Base-by-base conservation (phyloP, 2,329 filamentous ascomycete genomes). In the Ascochyta rabiei region DNA sequence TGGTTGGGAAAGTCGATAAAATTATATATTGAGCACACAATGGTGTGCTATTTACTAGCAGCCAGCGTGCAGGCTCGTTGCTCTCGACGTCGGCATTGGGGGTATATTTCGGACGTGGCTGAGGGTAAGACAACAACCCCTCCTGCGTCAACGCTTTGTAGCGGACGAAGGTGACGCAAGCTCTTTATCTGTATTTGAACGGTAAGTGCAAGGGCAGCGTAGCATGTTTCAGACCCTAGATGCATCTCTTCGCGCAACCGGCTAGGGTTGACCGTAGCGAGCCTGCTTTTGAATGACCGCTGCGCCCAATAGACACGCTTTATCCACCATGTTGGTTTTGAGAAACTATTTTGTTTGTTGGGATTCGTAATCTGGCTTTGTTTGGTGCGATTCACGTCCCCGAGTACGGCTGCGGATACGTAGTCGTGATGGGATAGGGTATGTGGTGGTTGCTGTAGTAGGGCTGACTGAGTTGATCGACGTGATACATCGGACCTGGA, bases 391-490 rank as follows among this genome's bases (percentile, higher is more conserved):
- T 18, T 50, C 52, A 55, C 37, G 33, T 46, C 37, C 30, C 33
- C 10, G 42, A 42, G 13, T 42, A 42, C n/a, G 46, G 46, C 8
- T 55, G 35, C 10, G 46, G 24, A 41, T 21, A 47, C 16, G 35
- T 42, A 3, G 47, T 50, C 16, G 37, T 28, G 12, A 55, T n/a
- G 6, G 46, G 47, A 18, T 50, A 43, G 7, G 21, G 19, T 15
- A 47, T 28, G 6, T 55, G 42, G 18, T 47, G 46, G 31, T 28
- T 42, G 37, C 31, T 38, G 46, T 55, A 55, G 13, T 30, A 54
- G 18, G 46, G 46, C 24, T 50, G 52, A 35, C 31, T 24, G 23
- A 42, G n/a, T 8, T 37, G 42, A 18, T 47, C 46, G 9, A 34
- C 21, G 18, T 19, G 23, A 12, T 47, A 46, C 24, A 37, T 37